Evolutionary conservation across 106 monocot genomes (phyloP).

Genomic region (Chionographis japonica): DNA sequence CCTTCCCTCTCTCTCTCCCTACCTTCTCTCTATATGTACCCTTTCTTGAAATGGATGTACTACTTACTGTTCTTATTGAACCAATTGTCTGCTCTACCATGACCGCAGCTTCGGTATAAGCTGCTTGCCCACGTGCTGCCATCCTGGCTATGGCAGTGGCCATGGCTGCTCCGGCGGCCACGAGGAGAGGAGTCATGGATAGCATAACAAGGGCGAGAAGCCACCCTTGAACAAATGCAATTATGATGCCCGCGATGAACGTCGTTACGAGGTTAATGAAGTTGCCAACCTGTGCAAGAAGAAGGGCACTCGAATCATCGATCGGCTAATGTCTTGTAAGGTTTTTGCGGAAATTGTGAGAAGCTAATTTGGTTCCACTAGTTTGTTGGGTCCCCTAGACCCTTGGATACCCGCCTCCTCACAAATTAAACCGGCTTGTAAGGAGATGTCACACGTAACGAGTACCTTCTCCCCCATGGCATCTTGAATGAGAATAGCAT

Average conservation of each 20-base stretch:
- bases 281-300: slow-evolving; percentile 21
- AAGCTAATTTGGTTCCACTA: too few species aligned
- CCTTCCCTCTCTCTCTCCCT: too few species aligned
- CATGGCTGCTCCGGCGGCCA: slow-evolving; percentile 19
- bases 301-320: not conserved
- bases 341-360: too few species aligned
- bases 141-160: slow-evolving; percentile 15
- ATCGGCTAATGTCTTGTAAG: too few species aligned
- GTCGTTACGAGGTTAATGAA: slow-evolving; percentile 24
- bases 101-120: slow-evolving; percentile 28
- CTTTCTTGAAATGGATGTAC: too few species aligned
- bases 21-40: too few species aligned
- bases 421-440: too few species aligned
- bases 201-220: slow-evolving; percentile 34
- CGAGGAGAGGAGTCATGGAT: slow-evolving; percentile 27
- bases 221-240: slow-evolving; percentile 37
- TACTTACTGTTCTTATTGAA: slow-evolving; percentile 33
- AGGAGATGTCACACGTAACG: too few species aligned
- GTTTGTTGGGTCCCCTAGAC: too few species aligned
- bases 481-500: slow-evolving; percentile 38
- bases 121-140: slow-evolving; percentile 30
- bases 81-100: slow-evolving; percentile 32
- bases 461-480: slow-evolving; percentile 22
- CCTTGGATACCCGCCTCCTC: too few species aligned
- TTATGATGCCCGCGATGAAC: slow-evolving; percentile 28